phyloP scores from a whole-genome alignment of 495 filamentous ascomycete species.

The Penicillium bialowiezense region DNA sequence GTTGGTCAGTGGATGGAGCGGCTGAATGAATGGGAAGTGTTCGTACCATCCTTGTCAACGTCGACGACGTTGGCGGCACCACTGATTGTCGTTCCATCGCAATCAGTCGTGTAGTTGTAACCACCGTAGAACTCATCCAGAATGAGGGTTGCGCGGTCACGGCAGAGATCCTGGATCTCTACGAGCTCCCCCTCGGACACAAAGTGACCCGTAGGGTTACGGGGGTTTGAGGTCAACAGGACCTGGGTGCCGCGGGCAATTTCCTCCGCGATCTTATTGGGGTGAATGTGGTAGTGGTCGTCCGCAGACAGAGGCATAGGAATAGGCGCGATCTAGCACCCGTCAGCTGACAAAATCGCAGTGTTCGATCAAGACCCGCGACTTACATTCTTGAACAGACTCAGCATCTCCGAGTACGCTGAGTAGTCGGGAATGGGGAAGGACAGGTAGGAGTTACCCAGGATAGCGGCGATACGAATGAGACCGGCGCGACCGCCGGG shows the following conservation, averaged over 20 bases:
- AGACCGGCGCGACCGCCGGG: slow-evolving; percentile 89
- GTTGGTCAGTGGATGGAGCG: slow-evolving; percentile 3
- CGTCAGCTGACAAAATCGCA: too few species aligned
- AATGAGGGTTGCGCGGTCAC: slow-evolving; percentile 84
- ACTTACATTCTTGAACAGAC: slow-evolving; percentile 79
- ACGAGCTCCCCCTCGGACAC: slow-evolving; percentile 76
- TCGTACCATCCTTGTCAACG: slow-evolving; percentile 60
- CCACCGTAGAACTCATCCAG: slow-evolving; percentile 97
- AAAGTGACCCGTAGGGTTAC: slow-evolving; percentile 91
- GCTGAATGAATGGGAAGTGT: not conserved
- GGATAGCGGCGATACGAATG: slow-evolving; percentile 89
- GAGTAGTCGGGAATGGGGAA: slow-evolving; percentile 80
- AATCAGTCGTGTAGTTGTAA: slow-evolving; percentile 89
- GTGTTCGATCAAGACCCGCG: too few species aligned
- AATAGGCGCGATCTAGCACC: slow-evolving; percentile 83
- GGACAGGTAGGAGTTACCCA: slow-evolving; percentile 87
- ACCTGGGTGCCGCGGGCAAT: slow-evolving; percentile 84
- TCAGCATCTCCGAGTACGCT: slow-evolving; percentile 96
- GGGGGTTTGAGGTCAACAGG: slow-evolving; percentile 92
- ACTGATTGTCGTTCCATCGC: slow-evolving; percentile 83
- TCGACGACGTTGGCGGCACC: slow-evolving; percentile 80
- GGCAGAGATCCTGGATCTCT: slow-evolving; percentile 87
- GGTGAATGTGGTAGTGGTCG: slow-evolving; percentile 87
- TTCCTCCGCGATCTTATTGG: slow-evolving; percentile 87
- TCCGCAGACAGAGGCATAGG: slow-evolving; percentile 79